Conservation (phyloP, 371 early-diverging fungal species). For the Mortierella sp. region DNA sequence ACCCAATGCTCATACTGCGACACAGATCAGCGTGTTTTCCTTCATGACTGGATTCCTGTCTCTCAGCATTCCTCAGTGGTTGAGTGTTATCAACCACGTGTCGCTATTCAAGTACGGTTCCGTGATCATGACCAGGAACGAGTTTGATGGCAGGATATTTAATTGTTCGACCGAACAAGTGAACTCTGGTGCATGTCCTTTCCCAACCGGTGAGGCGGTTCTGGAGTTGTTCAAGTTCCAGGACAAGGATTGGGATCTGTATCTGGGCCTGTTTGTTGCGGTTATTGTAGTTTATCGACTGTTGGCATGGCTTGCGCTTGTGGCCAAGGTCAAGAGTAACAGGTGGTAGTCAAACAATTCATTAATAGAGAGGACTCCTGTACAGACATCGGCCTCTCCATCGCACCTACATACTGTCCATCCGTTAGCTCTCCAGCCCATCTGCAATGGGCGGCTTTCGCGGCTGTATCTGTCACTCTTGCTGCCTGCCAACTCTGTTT, state of each 20-base stretch:
- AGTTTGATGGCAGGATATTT: conserved; percentile 36
- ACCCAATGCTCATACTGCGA: neutral
- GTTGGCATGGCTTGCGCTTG: conserved; percentile 31
- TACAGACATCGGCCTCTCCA: too few relatives aligned
- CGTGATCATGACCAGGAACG: conserved; percentile 33
- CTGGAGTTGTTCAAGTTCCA: conserved; percentile 32
- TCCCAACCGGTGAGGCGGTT: conserved; percentile 31
- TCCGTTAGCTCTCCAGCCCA: too few relatives aligned
- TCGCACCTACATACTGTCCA: too few relatives aligned
- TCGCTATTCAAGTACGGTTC: conserved; percentile 47
- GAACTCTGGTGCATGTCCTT: conserved; percentile 28
- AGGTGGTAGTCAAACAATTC: conserved; percentile 23
- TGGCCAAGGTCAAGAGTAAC: conserved; percentile 39
- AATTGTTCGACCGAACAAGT: conserved; percentile 28
- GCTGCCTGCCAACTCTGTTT: too few relatives aligned
- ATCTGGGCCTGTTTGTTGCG: conserved; percentile 42
- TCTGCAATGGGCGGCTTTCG: too few relatives aligned
- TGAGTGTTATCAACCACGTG: conserved; percentile 26
- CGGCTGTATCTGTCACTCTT: too few relatives aligned
- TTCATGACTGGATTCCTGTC: conserved; percentile 54
- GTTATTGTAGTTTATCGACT: conserved; percentile 33
- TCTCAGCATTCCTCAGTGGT: conserved; percentile 27
- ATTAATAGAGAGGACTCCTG: too few relatives aligned
- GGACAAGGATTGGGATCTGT: conserved; percentile 37
- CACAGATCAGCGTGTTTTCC: conserved; percentile 45